Evolutionary conservation across 768 basidiomycete species (phyloP), one percentile per base, ranked within the genome.

Genomic region (Amanita muscaria): DNA sequence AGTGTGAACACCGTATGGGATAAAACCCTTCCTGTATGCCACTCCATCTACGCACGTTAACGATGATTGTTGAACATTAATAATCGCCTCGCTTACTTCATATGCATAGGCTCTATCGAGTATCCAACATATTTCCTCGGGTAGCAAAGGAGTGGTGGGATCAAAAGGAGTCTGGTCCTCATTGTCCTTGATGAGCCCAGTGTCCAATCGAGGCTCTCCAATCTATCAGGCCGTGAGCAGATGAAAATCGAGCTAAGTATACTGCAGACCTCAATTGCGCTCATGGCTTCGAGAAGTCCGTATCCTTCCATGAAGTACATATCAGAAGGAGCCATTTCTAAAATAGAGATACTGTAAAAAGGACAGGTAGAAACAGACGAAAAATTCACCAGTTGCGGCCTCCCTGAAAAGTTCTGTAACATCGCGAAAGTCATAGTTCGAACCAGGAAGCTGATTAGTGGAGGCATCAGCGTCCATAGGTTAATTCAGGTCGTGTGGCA

Each of bases 221-320:
- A 93, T 88, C 91, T 93, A 61, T 48, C 35, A 50, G 49, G 49
- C 51, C 40, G 53, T 49, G 44, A 42, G 38, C 50, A 33, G 46
- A 46, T 22, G 40, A 25, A 24, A 15, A 19, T 48, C 23, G 40
- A 43, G 50, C 27, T 12, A 33, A 27, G 10, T 16, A 10, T 21
- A 41, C 46, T 32, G 54, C 69, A 47, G 57, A 86, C 88, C 76
- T 92, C 86, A 44, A 96, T 79, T 11, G 89, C 87, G 53, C 85
- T 86, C 91, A 97, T 94, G n/a, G 89, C 82, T 49, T 97, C 92
- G 49, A 82, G 74, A 37, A 94, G 68, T 14, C 77, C 75, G 52
- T 89, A 83, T 23, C 74, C 77, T 1, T 80, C 74, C 54, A 77
- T 79, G 25, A 88, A 71, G 5, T 91, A 48, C 47, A 90, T 64